Base-by-base conservation (phyloP, 257 asterid genomes). In the Petunia secreta region DNA sequence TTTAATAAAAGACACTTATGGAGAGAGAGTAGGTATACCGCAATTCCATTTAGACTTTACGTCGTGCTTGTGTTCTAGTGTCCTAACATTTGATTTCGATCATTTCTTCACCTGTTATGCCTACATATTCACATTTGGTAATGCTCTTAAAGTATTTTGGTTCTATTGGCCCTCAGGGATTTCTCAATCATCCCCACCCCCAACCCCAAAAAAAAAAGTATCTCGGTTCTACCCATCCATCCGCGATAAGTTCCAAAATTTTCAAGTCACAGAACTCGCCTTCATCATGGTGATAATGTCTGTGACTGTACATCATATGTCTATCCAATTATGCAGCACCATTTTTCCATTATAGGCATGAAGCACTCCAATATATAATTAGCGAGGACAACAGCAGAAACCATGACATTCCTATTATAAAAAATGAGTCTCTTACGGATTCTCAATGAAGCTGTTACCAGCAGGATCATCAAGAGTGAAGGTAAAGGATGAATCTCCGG, bases 361-460 rank as follows among this genome's bases (percentile, higher is more conserved):
- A 68, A 16, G 55, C 76, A 43, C 77, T 69, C 25, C 77, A 69
- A 46, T 25, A 69, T 46, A 25, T 50, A 68, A 55, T 34, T 55
- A 58, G 63, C 15, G 25, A 10, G 60, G 25, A 59, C 60, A 48
- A 48, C 58, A 34, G 11, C 11, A 71, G 16, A 48, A 48, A 38
- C 37, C 75, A 69, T 46, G 25, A 48, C 77, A 46, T 71, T 48
- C 9, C 8, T 46, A 16, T 9, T 46, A 15, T 46, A 80, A 62
- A 25, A 58, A 63, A 46, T n/a, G 80, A 60, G 83, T 74, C 69
- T 67, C 98, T 88, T 90, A 96, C 99, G 90, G 97, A 80, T 96
- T 96, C 88, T 96, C 99, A n/a, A 94, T 90, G 83, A 92, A 96
- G 89, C 99, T 94, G 90, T 96, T 96, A 81, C 99, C 99, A 59